These are phyloP conservation scores for Lactarius indigo DNA, from an alignment of 768 basidiomycete species.

Conservation along the genomic window DNA sequence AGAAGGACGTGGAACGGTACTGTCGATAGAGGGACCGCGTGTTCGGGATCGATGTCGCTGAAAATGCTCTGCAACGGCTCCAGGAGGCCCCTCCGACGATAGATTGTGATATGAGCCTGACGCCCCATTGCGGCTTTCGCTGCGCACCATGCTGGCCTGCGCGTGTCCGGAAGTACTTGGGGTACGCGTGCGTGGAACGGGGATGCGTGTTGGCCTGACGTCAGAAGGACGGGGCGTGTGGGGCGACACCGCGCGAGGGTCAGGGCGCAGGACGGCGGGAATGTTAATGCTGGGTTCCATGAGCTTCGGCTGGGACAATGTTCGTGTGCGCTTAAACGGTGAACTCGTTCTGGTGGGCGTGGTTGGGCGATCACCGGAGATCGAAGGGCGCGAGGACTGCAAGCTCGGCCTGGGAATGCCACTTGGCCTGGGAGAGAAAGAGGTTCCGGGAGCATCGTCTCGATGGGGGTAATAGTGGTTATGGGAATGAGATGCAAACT, in stretches of 20 bases:
- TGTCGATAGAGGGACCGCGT: constrained; percentile 41
- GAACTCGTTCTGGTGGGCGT: constrained; percentile 20
- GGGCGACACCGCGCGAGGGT: constrained; percentile 22
- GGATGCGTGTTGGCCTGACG: constrained; percentile 46
- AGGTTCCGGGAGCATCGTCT: constrained; percentile 25
- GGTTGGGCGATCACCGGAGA: constrained; percentile 23
- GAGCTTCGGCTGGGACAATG: constrained; percentile 59
- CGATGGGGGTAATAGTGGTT: constrained; percentile 26
- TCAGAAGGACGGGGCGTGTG: constrained; percentile 38
- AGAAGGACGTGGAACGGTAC: constrained; percentile 45
- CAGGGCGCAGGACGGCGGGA: constrained; percentile 35
- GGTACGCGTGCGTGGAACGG: constrained; percentile 41
- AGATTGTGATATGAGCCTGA: constrained; percentile 6
- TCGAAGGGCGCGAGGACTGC: constrained; percentile 37
- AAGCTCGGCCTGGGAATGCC: constrained; percentile 48
- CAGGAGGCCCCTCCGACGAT: constrained; percentile 1
- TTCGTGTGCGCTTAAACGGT: constrained; percentile 50
- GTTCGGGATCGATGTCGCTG: constrained; percentile 42
- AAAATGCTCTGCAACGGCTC: constrained; percentile 31
- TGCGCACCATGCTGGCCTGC: constrained; percentile 30
- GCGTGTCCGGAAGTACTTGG: constrained; percentile 41
- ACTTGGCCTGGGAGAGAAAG: constrained; percentile 36
- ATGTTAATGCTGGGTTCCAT: constrained; percentile 38
- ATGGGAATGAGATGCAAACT: constrained; percentile 27
- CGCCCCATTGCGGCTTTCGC: constrained; percentile 32